Evolutionary conservation across 2,329 filamentous ascomycete species (phyloP), one percentile per base, ranked within the genome.

Genomic region (Aschersonia sp.): DNA sequence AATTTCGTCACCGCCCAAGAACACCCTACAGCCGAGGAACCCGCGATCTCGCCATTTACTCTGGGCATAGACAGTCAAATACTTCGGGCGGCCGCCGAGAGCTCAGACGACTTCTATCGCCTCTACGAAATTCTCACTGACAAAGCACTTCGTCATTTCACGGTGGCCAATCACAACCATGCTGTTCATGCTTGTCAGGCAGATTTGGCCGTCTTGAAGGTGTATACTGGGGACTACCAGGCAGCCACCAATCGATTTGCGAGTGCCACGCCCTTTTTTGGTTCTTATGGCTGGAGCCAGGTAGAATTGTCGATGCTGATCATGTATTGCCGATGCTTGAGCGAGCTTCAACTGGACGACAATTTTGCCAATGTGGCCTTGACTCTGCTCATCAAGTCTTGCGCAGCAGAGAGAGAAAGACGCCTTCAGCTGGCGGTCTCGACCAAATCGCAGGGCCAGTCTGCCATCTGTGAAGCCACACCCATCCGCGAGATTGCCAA

Each of bases 171-270:
- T 48, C 84, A 91, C 53, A 73, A 73, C 0, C 84, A 94, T 55
- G 85, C 87, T 5, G 82, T 85, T 1, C 82, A 94, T 55, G 76
- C 81, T 28, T 81, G 82, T 51, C 78, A 89, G 62, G 84, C 87
- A 7, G 92, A 98, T 62, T 74, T 97, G 44, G 92, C 89, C 1
- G 76, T 92, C 4, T 69, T 96, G 46, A 89, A 91, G 57, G 92
- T 83, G 55, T 78, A 85, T 51, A 71, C 85, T 3, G 75, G 77
- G 29, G 85, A 97, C 54, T 89, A 82, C 58, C 71, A 69, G 2
- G 75, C 79, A 1, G 89, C 92, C 1, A 81, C 85, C 0, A 75
- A 75, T 1, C 89, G 85, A 58, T 92, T 98, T 57, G 77, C 84
- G 56, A 75, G 81, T 44, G 80, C 92, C 43, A 83, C 85, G 0